Evolutionary conservation across 306 rosid species (phyloP).

Genomic region (Rosa rugosa): DNA sequence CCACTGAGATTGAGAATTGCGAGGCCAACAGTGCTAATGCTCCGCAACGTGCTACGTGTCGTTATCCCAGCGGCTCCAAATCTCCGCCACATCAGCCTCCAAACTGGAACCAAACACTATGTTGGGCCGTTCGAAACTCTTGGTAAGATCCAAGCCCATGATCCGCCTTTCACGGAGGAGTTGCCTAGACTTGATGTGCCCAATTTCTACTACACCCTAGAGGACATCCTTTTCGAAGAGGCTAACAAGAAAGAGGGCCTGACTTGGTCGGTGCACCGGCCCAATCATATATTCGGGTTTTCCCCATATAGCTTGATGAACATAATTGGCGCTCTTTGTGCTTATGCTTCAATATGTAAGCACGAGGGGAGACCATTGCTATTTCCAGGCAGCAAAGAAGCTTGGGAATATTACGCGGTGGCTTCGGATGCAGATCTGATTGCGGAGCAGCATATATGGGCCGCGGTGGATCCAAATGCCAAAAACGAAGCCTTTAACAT

Average conservation of each 20-base stretch:
- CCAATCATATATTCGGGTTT: conserved; percentile 51
- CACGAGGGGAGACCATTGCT: conserved; percentile 49
- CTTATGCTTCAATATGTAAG: conserved; percentile 39
- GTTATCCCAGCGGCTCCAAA: conserved; percentile 54
- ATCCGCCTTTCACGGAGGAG: conserved; percentile 62
- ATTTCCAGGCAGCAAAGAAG: conserved; percentile 50
- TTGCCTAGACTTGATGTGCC: conserved; percentile 48
- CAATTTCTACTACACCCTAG: conserved; percentile 54
- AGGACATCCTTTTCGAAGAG: conserved; percentile 54
- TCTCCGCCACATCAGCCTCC: conserved; percentile 65
- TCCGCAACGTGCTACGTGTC: conserved; percentile 43
- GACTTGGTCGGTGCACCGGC: conserved; percentile 62
- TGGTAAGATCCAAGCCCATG: conserved; percentile 32
- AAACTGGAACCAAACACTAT: conserved; percentile 53
- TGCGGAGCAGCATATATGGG: conserved; percentile 76
- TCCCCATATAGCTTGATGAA: conserved; percentile 41
- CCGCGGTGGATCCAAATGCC: conserved; percentile 65
- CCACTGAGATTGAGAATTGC: too few relatives aligned
- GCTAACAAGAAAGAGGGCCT: conserved; percentile 37
- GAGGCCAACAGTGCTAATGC: conserved; percentile 34
- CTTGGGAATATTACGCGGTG: conserved; percentile 46
- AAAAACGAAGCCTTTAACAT: conserved; percentile 60
- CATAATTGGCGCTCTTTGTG: too few relatives aligned
- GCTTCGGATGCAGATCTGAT: conserved; percentile 33
- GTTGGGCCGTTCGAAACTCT: too few relatives aligned